Base-by-base conservation (phyloP, 139 green algal genomes). In the Chlamydomonas sphaeroides region DNA sequence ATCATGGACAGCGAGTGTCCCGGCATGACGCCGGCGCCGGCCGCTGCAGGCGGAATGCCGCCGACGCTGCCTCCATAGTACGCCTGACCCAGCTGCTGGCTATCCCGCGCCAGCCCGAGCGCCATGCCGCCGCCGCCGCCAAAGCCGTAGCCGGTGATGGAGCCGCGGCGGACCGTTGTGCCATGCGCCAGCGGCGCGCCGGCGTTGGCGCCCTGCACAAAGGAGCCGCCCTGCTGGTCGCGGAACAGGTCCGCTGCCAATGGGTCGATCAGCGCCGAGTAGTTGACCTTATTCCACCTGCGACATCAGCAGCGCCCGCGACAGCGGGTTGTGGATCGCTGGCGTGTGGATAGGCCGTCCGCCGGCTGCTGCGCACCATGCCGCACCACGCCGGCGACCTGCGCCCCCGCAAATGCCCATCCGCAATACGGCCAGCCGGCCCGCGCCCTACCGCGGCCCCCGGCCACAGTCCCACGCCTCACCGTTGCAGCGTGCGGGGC, bases 401-500 rank as follows among this genome's bases (percentile, higher is more conserved):
- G n/a, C n/a, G n/a, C n/a, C n/a, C n/a, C n/a, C n/a, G n/a, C n/a
- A n/a, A n/a, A n/a, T n/a, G n/a, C n/a, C n/a, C n/a, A n/a, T n/a
- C n/a, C n/a, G n/a, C n/a, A n/a, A n/a, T n/a, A n/a, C n/a, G n/a
- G n/a, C n/a, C n/a, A n/a, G n/a, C n/a, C n/a, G n/a, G n/a, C n/a
- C n/a, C n/a, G n/a, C n/a, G n/a, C n/a, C n/a, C n/a, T n/a, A n/a
- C n/a, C n/a, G n/a, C n/a, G n/a, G n/a, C n/a, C n/a, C n/a, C n/a
- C n/a, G n/a, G n/a, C n/a, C n/a, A n/a, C n/a, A n/a, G n/a, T n/a
- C n/a, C n/a, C 45, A 53, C 11, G 17, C 20, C 56, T 28, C 70
- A 87, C 83, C 87, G 69, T 35, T 87, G 84, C 45, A 84, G 80
- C 2, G 87, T 91, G 25, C 87, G 87, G 8, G 87, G 87, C 5